Base-by-base conservation (phyloP, 164 flowering plant genomes). In the Houttuynia cordata region DNA sequence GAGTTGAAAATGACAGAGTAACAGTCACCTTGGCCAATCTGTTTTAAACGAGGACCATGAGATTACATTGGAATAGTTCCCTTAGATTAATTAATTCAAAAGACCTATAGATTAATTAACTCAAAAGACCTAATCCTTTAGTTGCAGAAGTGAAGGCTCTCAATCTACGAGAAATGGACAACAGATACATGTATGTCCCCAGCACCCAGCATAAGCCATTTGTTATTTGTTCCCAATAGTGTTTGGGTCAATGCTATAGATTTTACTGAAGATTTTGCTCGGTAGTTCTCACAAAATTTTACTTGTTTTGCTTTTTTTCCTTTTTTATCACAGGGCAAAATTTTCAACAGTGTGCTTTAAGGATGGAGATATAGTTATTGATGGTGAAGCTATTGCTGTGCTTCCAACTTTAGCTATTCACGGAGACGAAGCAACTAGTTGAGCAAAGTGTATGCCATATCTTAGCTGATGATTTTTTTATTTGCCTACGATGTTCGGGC, bases 311-410 rank as follows among this genome's bases (percentile, higher is more conserved):
- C 22, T 10, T 19, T 23, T 42, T 53, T n/a, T n/a, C n/a, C n/a
- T 1, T 51, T 0, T 67, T 17, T 65, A 7, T 57, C 64, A 40
- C 79, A 92, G 97, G 20, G 83, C 74, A 47, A 93, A 85, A 68
- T 86, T 93, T 62, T 65, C 73, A 9, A 93, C 92, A 0, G 83
- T 73, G 62, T 90, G 98, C 79, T 72, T 76, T 67, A 90, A 82
- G 67, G 68, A 77, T 51, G 81, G 75, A 22, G 78, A 71, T 24
- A 47, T 62, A 49, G 87, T 78, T 53, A 52, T 87, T 55, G 88
- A 81, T 64, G 98, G 98, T 22, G 96, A 93, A 63, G 97, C 96
- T n/a, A 70, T 69, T 47, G 87, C 94, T 7, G 57, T 82, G 10
- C 74, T 93, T 61, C 92, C 96, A 20, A 70, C 77, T 19, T 74